Conservation (phyloP, 495 filamentous ascomycete genomes). For the Annulohypoxylon bovei region DNA sequence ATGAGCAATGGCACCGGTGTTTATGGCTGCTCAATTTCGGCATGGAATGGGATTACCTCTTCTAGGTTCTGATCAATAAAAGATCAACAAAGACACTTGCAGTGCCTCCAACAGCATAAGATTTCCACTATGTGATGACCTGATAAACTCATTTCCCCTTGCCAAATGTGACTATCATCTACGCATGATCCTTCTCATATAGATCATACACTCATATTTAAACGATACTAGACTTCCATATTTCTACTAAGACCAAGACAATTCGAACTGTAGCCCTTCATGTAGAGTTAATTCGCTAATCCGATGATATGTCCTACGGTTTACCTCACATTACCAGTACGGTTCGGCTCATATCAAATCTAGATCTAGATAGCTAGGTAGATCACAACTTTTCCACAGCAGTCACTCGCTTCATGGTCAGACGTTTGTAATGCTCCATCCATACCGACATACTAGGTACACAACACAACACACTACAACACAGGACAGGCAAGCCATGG, state of each 20-base stretch:
- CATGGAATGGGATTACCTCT: conserved; percentile 47
- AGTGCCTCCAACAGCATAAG: conserved; percentile 2
- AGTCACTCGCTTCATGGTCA: not conserved
- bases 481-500: not conserved
- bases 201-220: no score
- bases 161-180: not conserved
- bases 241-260: no score
- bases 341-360: no score
- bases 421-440: no score
- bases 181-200: not conserved
- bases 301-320: no score
- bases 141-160: not conserved
- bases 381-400: no score
- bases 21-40: conserved; percentile 50
- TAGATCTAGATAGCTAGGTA: no score
- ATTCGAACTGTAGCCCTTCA: no score
- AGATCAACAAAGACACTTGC: conserved; percentile 42
- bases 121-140: not conserved
- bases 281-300: no score
- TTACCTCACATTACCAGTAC: no score
- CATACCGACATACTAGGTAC: not conserved
- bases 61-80: conserved; percentile 50
- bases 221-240: no score
- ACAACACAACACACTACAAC: not conserved
- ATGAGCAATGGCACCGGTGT: conserved; percentile 49